Base-by-base conservation (phyloP, 768 basidiomycete species). In the Lactarius sp. region DNA sequence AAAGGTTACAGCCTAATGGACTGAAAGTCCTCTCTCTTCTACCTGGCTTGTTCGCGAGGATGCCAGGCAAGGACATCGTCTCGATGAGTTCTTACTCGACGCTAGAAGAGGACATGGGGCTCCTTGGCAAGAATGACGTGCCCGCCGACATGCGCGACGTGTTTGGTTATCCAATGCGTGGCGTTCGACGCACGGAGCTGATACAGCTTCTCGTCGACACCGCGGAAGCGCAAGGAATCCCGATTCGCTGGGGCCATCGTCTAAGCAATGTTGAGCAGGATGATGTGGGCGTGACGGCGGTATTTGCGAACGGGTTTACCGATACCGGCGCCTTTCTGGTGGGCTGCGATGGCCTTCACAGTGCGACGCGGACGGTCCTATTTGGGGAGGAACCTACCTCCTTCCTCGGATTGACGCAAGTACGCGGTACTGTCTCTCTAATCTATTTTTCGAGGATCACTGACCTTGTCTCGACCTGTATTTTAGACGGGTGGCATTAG, bases 321-420 rank as follows among this genome's bases (percentile, higher is more conserved):
- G 77, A 75, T 50, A 72, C 66, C 0, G 78, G 74, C 7, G 74
- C 73, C 61, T 74, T 81, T 56, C 73, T 79, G 4, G 72, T 79
- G 9, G 79, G 79, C 22, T 78, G 77, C 67, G 79, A 80, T 60
- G 79, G 79, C 10, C 69, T 80, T 62, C 79, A 80, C 64, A 77
- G 77, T 64, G 73, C 69, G 56, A 77, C 78, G 12, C 72, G 79
- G 2, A 66, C 65, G 20, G 65, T 71, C 12, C 68, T 80, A 14
- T 78, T 79, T 59, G 79, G 79, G 1, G 66, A 73, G 52, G 74
- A 76, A 52, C 60, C 67, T 27, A 71, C 75, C 7, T 55, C 69
- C n/a, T 80, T 74, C 66, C 77, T 76, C 10, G 78, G 78, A 1
- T 67, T 78, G 27, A 74, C 71, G 2, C 77, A 78, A 72, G 77